Conservation (phyloP, 2,329 filamentous ascomycete genomes). For the Neopestalotiopsis rosae region DNA sequence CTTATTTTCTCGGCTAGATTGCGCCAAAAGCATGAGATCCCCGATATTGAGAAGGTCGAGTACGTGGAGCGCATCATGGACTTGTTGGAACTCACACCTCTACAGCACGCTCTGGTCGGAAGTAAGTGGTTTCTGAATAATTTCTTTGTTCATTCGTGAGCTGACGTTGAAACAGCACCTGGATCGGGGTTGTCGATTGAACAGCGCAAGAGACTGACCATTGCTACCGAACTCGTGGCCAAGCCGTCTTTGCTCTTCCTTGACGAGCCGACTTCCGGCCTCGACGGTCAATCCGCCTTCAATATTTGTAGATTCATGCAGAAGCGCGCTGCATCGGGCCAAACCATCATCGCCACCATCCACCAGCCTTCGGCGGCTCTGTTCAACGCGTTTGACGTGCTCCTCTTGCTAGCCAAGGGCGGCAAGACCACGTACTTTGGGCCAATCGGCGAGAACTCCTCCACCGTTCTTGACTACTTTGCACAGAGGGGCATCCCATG, state of each 20-base stretch:
- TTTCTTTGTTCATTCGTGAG: too few relatives aligned
- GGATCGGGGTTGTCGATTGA: constrained; percentile 55
- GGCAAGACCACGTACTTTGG: constrained; percentile 61
- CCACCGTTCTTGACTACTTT: constrained; percentile 57
- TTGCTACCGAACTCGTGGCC: constrained; percentile 72
- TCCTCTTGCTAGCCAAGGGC: constrained; percentile 58
- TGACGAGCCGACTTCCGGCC: constrained; percentile 65
- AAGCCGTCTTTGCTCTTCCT: constrained; percentile 71
- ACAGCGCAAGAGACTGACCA: constrained; percentile 68
- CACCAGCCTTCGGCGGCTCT: constrained; percentile 63
- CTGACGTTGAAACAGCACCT: constrained; percentile 29
- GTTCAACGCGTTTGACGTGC: constrained; percentile 62
- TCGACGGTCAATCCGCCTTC: constrained; percentile 63
- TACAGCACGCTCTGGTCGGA: constrained; percentile 68
- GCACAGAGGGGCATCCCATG: constrained; percentile 52
- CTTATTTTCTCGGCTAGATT: constrained; percentile 71
- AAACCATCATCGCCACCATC: constrained; percentile 65
- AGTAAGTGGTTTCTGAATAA: constrained; percentile 34
- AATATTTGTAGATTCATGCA: constrained; percentile 67
- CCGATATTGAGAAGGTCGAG: constrained; percentile 65
- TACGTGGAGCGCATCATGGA: constrained; percentile 72
- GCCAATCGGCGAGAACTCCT: constrained; percentile 54
- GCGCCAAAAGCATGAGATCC: constrained; percentile 60
- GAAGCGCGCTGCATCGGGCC: constrained; percentile 64
- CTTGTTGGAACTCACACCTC: constrained; percentile 66